Evolutionary conservation across 257 asterid genomes (phyloP).

Genomic region (Gentiana dahurica): DNA sequence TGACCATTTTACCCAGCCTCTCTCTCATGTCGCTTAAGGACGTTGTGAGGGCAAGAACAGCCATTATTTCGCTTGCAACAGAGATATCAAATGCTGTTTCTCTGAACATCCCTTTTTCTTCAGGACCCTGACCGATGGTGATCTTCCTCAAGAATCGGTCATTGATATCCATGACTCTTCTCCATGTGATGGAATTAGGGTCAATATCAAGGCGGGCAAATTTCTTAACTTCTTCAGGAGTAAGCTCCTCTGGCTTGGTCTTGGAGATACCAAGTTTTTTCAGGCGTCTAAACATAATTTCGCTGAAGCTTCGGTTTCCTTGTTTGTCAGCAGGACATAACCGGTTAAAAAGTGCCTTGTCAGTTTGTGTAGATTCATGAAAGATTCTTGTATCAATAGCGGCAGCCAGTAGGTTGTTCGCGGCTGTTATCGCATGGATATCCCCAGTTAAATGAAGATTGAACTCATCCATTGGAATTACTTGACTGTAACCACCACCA

Average conservation of each 20-base stretch:
- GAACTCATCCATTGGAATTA: slow-evolving; percentile 98
- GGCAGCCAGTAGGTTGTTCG: slow-evolving; percentile 94
- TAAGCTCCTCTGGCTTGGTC: slow-evolving; percentile 79
- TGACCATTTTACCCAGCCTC: slow-evolving; percentile 93
- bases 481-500: slow-evolving; percentile 99
- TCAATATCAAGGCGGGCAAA: slow-evolving; percentile 91
- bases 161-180: slow-evolving; percentile 94
- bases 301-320: slow-evolving; percentile 59
- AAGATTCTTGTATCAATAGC: slow-evolving; percentile 90
- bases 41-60: slow-evolving; percentile 91
- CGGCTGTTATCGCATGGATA: slow-evolving; percentile 96
- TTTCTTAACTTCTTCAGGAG: slow-evolving; percentile 66
- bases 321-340: slow-evolving; percentile 79
- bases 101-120: slow-evolving; percentile 93
- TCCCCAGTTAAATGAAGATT: slow-evolving; percentile 97
- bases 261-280: slow-evolving; percentile 75
- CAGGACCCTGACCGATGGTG: slow-evolving; percentile 89
- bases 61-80: slow-evolving; percentile 98
- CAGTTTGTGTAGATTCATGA: slow-evolving; percentile 85
- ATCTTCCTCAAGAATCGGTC: slow-evolving; percentile 93
- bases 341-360: slow-evolving; percentile 86
- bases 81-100: slow-evolving; percentile 95
- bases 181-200: slow-evolving; percentile 89
- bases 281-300: slow-evolving; percentile 77
- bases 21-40: slow-evolving; percentile 91